Percentiles rank a stretch among this genome's conserved stretches.
Evolutionary conservation across 2,329 filamentous ascomycete species (phyloP).

Genomic region (Xylogone sp.): DNA sequence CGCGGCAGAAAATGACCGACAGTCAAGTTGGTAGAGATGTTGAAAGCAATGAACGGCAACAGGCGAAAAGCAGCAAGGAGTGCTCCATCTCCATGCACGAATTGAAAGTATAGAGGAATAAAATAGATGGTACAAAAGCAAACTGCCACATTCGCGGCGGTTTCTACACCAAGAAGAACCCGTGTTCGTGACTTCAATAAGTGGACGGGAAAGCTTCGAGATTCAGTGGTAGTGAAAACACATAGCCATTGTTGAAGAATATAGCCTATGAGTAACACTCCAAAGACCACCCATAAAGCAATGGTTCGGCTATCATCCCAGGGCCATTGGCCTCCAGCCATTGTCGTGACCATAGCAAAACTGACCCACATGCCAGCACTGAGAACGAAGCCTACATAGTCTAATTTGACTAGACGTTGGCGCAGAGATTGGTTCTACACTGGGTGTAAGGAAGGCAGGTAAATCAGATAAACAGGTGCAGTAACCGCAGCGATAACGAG

Average conservation of each 20-base stretch:
- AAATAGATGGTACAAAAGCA: slow-evolving; percentile 37
- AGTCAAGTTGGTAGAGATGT: slow-evolving; percentile 33
- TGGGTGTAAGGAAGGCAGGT: slow-evolving; percentile 12
- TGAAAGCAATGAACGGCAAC: slow-evolving; percentile 34
- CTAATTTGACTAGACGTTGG: slow-evolving; percentile 29
- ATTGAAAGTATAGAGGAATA: slow-evolving; percentile 45
- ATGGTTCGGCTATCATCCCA: slow-evolving; percentile 45
- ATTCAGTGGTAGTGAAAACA: slow-evolving; percentile 38
- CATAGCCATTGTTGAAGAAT: slow-evolving; percentile 41
- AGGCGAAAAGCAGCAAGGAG: slow-evolving; percentile 32
- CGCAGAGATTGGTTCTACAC: not conserved
- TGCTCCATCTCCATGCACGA: slow-evolving; percentile 31
- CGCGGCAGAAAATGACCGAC: slow-evolving; percentile 35
- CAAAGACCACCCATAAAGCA: slow-evolving; percentile 43
- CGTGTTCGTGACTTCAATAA: slow-evolving; percentile 35
- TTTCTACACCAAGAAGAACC: slow-evolving; percentile 39
- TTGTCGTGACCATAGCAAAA: slow-evolving; percentile 44
- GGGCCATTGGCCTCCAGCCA: slow-evolving; percentile 44
- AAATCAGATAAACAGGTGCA: slow-evolving; percentile 39
- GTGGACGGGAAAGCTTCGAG: slow-evolving; percentile 38
- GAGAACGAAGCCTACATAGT: slow-evolving; percentile 42
- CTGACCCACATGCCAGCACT: slow-evolving; percentile 36
- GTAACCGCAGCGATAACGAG: slow-evolving; percentile 37
- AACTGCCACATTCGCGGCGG: slow-evolving; percentile 22
- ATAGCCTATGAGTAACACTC: slow-evolving; percentile 39